Conservation (phyloP, 164 flowering plant species). For the Sextonia rubra region DNA sequence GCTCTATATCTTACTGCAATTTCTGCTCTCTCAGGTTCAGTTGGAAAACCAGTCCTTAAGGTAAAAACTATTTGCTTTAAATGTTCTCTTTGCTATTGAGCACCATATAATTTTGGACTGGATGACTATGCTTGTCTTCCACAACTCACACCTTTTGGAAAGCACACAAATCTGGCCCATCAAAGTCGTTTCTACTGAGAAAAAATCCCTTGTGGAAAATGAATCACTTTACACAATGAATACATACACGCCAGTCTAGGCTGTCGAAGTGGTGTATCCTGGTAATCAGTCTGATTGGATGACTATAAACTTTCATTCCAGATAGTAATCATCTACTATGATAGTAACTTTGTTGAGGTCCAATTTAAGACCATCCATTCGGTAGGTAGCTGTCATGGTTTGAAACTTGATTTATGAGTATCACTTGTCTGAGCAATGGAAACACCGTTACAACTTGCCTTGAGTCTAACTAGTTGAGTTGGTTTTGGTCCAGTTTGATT, state of each 20-base stretch:
- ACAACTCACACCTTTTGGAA: neutral
- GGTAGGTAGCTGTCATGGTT: neutral
- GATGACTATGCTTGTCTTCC: neutral
- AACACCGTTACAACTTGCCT: neutral
- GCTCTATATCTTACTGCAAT: slow-evolving; percentile 82
- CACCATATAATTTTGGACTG: neutral
- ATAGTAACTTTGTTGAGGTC: too few species aligned
- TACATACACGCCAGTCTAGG: too few species aligned
- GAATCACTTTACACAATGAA: too few species aligned
- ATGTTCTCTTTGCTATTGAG: slow-evolving; percentile 3
- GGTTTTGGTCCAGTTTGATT: neutral
- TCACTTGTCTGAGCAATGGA: neutral
- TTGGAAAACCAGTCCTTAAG: slow-evolving; percentile 63
- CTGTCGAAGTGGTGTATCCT: too few species aligned
- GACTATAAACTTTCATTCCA: too few species aligned
- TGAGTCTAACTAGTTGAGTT: neutral
- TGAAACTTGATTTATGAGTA: neutral
- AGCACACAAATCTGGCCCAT: neutral
- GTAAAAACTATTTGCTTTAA: slow-evolving; percentile 25
- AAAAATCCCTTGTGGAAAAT: neutral
- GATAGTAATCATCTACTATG: neutral
- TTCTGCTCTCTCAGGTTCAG: slow-evolving; percentile 64
- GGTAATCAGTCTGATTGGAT: too few species aligned
- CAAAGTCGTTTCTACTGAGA: neutral
- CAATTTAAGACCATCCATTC: neutral